Base-by-base conservation (phyloP, 805 yeast species). In the Tetrapisispora fleetii region DNA sequence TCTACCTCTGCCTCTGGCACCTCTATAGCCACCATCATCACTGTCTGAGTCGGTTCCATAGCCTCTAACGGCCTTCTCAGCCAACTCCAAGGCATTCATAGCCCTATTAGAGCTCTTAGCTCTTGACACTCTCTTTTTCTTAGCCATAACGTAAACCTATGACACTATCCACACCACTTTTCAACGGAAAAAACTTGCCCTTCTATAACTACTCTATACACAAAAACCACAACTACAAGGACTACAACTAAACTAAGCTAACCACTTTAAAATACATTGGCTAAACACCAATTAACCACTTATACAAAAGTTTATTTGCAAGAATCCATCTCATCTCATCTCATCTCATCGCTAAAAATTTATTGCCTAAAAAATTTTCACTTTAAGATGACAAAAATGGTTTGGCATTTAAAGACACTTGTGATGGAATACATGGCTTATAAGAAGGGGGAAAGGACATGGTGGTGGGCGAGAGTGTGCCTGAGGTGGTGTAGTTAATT, bases 41-140 rank as follows among this genome's bases (percentile, higher is more conserved):
- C 58, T 67, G 22, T 67, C 70, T 30, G 62, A 59, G 16, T 61
- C 67, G 32, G 64, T 63, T 41, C 51, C 64, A 38, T 62, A 42
- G 10, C 59, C 64, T 17, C 55, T 63, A 3, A 64, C 59, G 47
- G 70, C 75, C 43, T 67, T 71, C 37, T 67, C 69, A 7, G 80
- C 80, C 16, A 75, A 63, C 51, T 75, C 77, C 48, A 75, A 71
- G 8, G 81, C 81, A 60, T 76, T 75, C 52, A 71, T 67, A 10
- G 72, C 77, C 52, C 77, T 66, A 21, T 52, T 59, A 2, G 58
- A 45, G 24, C 59, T 52, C 36, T 57, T 57, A n/a, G 68, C 54
- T 48, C 65, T 65, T 2, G 61, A 49, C 40, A 53, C 55, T n/a
- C 58, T 53, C 44, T 59, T 59, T 47, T 55, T 59, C 46, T 62